phyloP scores from a whole-genome alignment of 768 basidiomycete species.

The Mycena maculata region DNA sequence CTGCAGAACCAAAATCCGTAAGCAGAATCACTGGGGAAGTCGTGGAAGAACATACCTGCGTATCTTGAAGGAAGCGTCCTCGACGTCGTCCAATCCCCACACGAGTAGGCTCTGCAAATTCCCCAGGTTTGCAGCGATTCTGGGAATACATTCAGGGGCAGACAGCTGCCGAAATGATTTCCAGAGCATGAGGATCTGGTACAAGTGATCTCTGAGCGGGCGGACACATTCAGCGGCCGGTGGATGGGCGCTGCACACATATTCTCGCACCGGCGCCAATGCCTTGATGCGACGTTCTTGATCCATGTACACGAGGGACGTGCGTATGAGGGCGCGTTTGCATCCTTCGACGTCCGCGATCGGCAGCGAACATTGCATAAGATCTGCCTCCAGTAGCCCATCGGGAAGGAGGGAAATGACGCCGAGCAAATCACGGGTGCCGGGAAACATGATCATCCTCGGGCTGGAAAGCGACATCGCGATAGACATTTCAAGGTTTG shows the following conservation, averaged over 20 bases:
- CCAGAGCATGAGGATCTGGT: neutral
- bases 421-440: neutral
- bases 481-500: neutral
- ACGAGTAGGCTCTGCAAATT: neutral
- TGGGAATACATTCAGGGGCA: neutral
- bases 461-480: neutral
- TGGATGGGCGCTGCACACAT: neutral
- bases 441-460: neutral
- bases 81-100: neutral
- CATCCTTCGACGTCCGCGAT: neutral
- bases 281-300: neutral
- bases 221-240: neutral
- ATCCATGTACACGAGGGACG: neutral
- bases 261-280: neutral
- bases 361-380: neutral
- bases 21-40: too few species aligned
- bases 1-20: neutral
- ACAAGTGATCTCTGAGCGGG: neutral
- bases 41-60: neutral
- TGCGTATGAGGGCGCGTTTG: neutral
- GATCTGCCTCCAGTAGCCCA: neutral
- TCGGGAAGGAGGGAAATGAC: neutral
- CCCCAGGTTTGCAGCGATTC: neutral
- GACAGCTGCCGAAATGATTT: neutral
- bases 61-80: neutral